phyloP scores from a whole-genome alignment of 148 eudicot genomes.

The Fagopyrum tataricum region DNA sequence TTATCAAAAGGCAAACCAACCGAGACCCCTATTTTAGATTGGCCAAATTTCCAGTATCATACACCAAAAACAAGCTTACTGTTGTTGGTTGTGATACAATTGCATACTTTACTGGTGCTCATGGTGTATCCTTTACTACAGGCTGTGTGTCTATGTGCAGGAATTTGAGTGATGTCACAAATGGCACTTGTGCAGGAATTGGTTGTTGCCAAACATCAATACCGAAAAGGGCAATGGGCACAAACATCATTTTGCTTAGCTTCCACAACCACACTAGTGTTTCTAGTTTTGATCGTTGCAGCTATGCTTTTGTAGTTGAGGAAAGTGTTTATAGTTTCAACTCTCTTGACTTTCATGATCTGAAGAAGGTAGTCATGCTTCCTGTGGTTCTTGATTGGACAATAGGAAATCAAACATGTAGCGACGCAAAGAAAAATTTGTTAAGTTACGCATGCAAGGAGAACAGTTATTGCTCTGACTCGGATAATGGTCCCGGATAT shows the following conservation, averaged over 20 bases:
- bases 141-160: not conserved
- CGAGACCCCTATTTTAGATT: not conserved
- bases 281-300: not conserved
- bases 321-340: not conserved
- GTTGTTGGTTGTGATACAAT: not conserved
- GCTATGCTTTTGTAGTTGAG: conserved; percentile 2
- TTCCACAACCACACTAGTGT: not conserved
- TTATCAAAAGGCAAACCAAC: not conserved
- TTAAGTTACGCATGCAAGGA: not conserved
- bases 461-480: not conserved
- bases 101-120: not conserved
- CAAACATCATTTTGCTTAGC: not conserved
- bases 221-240: not conserved
- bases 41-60: not conserved
- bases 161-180: not conserved
- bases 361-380: not conserved
- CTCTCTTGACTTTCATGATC: not conserved
- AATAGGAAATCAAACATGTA: not conserved
- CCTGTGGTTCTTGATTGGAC: not conserved
- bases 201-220: not conserved
- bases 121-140: not conserved
- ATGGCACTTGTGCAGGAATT: not conserved
- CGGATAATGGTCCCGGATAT: not conserved
- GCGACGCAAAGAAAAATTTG: not conserved
- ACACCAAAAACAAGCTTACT: not conserved